Conservation (phyloP, 768 basidiomycete species). For the Podaxis sp. region DNA sequence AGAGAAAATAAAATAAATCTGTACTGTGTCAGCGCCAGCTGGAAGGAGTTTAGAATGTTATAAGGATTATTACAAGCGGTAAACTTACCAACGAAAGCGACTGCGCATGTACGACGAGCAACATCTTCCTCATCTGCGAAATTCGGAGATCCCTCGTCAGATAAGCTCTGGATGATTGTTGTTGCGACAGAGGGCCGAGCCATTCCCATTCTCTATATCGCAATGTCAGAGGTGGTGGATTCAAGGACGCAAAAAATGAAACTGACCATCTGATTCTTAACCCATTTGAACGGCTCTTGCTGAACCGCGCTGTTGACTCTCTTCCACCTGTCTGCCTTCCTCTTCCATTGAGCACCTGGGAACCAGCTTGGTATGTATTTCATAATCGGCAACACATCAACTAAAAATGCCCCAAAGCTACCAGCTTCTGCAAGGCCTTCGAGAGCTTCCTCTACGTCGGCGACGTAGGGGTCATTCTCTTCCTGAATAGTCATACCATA, state of each 20-base stretch:
- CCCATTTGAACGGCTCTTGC: conserved; percentile 35
- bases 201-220: not conserved
- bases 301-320: conserved; percentile 30
- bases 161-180: conserved; percentile 20
- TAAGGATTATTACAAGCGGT: no score
- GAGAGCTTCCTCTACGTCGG: conserved; percentile 22
- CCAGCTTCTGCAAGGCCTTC: conserved; percentile 21
- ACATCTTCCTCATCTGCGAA: conserved; percentile 21
- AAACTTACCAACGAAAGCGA: conserved; percentile 22
- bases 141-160: conserved; percentile 12
- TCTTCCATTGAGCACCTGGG: conserved; percentile 44
- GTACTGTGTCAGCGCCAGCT: conserved; percentile 14
- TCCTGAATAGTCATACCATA: conserved; percentile 11
- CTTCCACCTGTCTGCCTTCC: conserved; percentile 31
- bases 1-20: not conserved
- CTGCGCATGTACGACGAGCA: conserved; percentile 21
- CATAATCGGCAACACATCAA: conserved; percentile 24
- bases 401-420: conserved; percentile 27
- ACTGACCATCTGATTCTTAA: conserved; percentile 32
- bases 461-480: conserved; percentile 18
- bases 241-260: not conserved
- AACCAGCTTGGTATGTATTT: conserved; percentile 35
- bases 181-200: conserved; percentile 16
- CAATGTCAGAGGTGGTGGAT: not conserved
- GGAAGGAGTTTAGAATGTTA: no score